Evolutionary conservation across 768 basidiomycete species (phyloP), one percentile per base, ranked within the genome.

Genomic region (Boletus fagicola): DNA sequence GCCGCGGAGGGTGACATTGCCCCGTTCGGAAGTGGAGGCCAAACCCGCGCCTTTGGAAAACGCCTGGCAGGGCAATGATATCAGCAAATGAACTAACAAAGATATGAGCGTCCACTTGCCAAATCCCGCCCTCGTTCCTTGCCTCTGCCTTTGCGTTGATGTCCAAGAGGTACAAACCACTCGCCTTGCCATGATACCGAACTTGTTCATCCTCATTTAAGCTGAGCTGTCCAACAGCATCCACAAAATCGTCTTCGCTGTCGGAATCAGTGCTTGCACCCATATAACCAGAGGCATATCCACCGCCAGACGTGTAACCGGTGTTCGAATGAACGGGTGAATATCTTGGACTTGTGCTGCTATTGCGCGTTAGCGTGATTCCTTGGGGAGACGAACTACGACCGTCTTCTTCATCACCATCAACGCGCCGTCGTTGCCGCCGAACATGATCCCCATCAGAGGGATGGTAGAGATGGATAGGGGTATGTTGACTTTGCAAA

Each of bases 131-230:
- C 62, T 88, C 86, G 61, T 86, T 88, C 64, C 88, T 77, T 40
- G 79, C 76, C 65, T 89, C 88, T 52, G 78, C 69, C 44, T 85
- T 78, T 49, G 84, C 83, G 57, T 82, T 81, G 62, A 75, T 75
- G 16, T 83, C 84, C 47, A 93, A 72, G 55, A 94, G 76, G 70
- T 94, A 85, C 60, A 94, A 71, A 2, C 92, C 91, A 57, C 88
- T 90, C 5, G 83, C 87, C 71, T 91, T 90, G 30, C 92, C 92
- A 65, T 95, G 93, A 70, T 87, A 94, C 38, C 93, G 77, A 13
- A 95, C 84, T 68, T 94, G 85, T 54, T 84, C 81, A 53, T 94
- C 89, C 74, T 95, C 93, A 65, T 95, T 93, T 63, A 95, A 65
- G 60, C 88, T 90, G 57, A 95, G 76, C 72, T 94, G 92, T 3